Evolutionary conservation across 1,284 basidiomycete genomes (phyloP).

Genomic region (Apiotrichum veenhuisii): DNA sequence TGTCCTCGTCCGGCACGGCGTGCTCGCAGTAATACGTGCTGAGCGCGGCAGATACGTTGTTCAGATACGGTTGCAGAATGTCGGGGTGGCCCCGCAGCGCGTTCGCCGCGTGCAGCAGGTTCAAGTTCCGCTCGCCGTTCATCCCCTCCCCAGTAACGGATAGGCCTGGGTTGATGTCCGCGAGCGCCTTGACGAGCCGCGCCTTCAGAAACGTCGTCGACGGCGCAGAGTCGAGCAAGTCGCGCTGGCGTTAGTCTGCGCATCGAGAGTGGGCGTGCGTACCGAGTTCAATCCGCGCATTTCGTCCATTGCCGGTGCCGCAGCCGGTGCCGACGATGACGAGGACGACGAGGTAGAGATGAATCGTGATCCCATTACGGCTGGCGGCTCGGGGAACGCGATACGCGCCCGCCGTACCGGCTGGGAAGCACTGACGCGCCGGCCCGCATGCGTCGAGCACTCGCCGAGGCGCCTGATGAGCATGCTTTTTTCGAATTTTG

Average conservation of each 20-base stretch:
- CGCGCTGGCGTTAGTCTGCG: background rate
- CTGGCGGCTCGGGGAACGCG: background rate
- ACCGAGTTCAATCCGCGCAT: background rate
- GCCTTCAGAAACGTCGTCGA: slow-evolving; percentile 10
- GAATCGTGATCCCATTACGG: background rate
- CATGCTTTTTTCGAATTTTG: background rate
- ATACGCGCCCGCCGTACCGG: background rate
- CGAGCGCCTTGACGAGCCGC: slow-evolving; percentile 10
- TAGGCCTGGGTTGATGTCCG: background rate
- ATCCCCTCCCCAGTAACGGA: background rate
- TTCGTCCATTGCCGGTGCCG: background rate
- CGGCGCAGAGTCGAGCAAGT: background rate
- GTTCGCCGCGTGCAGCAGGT: slow-evolving; percentile 3
- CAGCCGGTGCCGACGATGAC: background rate
- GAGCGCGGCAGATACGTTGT: slow-evolving; percentile 6
- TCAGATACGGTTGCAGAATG: slow-evolving; percentile 5
- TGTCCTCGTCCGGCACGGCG: slow-evolving; percentile 2
- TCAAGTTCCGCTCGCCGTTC: background rate
- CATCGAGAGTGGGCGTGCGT: background rate
- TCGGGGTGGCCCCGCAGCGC: slow-evolving; percentile 2
- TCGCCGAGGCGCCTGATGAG: slow-evolving; percentile 3
- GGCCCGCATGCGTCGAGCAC: slow-evolving; percentile 3
- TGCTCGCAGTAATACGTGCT: slow-evolving; percentile 5
- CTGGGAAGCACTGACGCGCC: background rate
- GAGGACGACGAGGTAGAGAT: background rate